Conservation (phyloP, 768 basidiomycete species). For the Candolleomyces eurysporus region DNA sequence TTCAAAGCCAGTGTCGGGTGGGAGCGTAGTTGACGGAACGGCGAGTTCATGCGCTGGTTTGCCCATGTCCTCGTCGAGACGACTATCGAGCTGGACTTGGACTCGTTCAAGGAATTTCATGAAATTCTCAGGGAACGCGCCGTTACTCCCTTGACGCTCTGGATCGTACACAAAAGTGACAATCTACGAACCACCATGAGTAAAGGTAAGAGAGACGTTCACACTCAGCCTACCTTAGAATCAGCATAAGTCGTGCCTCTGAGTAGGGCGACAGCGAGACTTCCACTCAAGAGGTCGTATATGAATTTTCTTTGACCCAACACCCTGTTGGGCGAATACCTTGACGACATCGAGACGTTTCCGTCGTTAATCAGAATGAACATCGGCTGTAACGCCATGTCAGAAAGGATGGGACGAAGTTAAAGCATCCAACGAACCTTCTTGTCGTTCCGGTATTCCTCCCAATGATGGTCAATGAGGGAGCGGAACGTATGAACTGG, state of each 20-base stretch:
- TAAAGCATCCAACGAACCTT: conserved; percentile 28
- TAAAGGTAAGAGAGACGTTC: background rate
- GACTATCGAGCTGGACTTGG: background rate
- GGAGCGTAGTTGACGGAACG: background rate
- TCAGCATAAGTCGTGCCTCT: conserved; percentile 58
- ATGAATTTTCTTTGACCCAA: conserved; percentile 52
- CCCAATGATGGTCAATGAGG: conserved; percentile 49
- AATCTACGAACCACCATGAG: conserved; percentile 37
- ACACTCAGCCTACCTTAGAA: conserved; percentile 45
- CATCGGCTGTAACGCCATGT: conserved; percentile 50
- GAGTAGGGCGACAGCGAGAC: conserved; percentile 50
- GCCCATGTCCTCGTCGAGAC: background rate
- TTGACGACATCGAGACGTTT: conserved; percentile 23
- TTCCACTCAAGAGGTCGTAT: conserved; percentile 44
- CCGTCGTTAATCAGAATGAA: conserved; percentile 62
- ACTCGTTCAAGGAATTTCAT: background rate
- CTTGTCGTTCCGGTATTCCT: conserved; percentile 35
- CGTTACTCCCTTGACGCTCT: background rate
- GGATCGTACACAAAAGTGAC: conserved; percentile 56
- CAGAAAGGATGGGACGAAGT: background rate
- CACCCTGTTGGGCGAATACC: conserved; percentile 19
- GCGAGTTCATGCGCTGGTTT: background rate
- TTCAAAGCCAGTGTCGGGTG: background rate
- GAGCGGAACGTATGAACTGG: conserved; percentile 45
- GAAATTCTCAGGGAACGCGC: background rate